These are phyloP conservation scores for Ceratocystis destructans DNA, from an alignment of 2,329 filamentous ascomycete genomes.

Conservation along the genomic window DNA sequence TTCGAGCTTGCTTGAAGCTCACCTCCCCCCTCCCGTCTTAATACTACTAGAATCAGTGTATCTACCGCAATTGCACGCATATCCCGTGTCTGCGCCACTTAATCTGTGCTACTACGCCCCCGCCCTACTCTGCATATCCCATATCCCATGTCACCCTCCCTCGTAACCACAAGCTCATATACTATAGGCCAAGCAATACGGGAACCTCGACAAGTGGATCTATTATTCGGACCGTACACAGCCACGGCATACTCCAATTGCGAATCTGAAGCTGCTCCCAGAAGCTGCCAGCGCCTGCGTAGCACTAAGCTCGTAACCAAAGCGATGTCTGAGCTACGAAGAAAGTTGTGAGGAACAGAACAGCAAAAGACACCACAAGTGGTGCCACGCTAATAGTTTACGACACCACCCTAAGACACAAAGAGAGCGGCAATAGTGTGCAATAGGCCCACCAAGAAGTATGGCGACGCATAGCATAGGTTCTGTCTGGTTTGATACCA, in stretches of 20 bases:
- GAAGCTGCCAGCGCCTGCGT: constrained; percentile 82
- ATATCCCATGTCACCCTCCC: constrained; percentile 25
- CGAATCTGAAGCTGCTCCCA: constrained; percentile 87
- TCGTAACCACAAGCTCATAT: constrained; percentile 50
- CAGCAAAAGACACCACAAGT: constrained; percentile 64
- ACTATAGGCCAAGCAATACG: constrained; percentile 63
- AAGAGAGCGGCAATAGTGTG: constrained; percentile 83
- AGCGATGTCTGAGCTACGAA: constrained; percentile 51
- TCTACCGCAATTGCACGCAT: neutral
- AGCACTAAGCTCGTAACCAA: constrained; percentile 53
- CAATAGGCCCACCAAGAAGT: constrained; percentile 67
- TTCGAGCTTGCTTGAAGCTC: constrained; percentile 7
- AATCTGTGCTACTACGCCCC: neutral
- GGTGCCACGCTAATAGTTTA: constrained; percentile 75
- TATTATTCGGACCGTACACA: constrained; percentile 59
- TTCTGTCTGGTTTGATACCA: neutral
- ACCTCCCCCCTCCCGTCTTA: neutral
- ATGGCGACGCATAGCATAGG: constrained; percentile 56
- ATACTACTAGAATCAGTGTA: neutral
- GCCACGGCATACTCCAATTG: constrained; percentile 76
- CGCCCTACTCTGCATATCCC: neutral
- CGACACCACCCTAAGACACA: constrained; percentile 68
- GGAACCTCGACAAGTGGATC: constrained; percentile 80
- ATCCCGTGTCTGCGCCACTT: neutral
- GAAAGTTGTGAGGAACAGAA: constrained; percentile 60